Conservation (phyloP, 2,329 filamentous ascomycete species). For the Neobulgaria alba region DNA sequence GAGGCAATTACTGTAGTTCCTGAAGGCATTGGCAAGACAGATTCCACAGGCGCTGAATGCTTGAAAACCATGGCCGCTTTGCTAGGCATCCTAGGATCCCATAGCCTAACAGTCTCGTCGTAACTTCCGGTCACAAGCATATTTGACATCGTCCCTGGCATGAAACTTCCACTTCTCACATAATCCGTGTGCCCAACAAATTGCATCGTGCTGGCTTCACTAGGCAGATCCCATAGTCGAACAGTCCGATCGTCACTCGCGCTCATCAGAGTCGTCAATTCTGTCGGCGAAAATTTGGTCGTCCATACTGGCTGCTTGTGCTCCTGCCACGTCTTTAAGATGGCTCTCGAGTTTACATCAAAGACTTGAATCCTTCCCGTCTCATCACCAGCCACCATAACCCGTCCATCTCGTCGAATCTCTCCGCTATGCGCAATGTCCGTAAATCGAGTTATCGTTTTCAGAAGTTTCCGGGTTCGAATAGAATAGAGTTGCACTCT, state of each 20-base stretch:
- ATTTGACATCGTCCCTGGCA: conserved; percentile 61
- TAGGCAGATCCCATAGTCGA: conserved; percentile 86
- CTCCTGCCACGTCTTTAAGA: conserved; percentile 89
- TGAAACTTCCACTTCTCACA: conserved; percentile 77
- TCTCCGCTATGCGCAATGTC: conserved; percentile 86
- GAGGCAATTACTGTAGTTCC: conserved; percentile 81
- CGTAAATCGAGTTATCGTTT: conserved; percentile 90
- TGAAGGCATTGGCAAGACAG: conserved; percentile 77
- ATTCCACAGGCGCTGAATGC: conserved; percentile 81
- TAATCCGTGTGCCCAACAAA: conserved; percentile 90
- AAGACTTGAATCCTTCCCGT: conserved; percentile 91
- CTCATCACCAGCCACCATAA: conserved; percentile 87
- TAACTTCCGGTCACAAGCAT: conserved; percentile 87
- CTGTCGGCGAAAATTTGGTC: conserved; percentile 83
- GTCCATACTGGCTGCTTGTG: conserved; percentile 93
- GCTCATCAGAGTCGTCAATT: conserved; percentile 79
- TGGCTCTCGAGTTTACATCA: conserved; percentile 79
- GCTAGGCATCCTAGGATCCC: conserved; percentile 74
- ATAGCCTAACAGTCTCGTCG: conserved; percentile 85
- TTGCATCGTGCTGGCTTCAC: conserved; percentile 63
- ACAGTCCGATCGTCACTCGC: conserved; percentile 90
- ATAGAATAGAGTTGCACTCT: conserved; percentile 91
- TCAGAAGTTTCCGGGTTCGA: conserved; percentile 81
- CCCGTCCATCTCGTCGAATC: conserved; percentile 77
- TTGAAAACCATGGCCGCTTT: conserved; percentile 85